Conservation (phyloP, 2,329 filamentous ascomycete species). For the Botrytis cinerea region DNA sequence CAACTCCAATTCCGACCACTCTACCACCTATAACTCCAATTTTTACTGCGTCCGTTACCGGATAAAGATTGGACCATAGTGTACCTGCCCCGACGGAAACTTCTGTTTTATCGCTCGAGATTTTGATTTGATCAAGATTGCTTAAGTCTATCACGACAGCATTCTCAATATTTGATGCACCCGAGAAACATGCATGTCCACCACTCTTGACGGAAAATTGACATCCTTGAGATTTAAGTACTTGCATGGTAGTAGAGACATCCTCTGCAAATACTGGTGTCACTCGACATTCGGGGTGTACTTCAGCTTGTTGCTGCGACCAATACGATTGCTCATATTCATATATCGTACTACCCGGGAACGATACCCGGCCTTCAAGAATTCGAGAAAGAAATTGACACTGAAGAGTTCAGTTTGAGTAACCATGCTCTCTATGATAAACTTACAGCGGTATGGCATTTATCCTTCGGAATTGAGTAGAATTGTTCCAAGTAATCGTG, state of each 20-base stretch:
- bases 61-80: slow-evolving; percentile 42
- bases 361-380: slow-evolving; percentile 29
- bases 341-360: slow-evolving; percentile 27
- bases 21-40: slow-evolving; percentile 46
- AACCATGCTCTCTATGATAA: not conserved
- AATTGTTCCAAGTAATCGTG: not conserved
- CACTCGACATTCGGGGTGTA: slow-evolving; percentile 32
- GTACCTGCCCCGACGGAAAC: slow-evolving; percentile 44
- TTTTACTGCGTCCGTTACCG: slow-evolving; percentile 33
- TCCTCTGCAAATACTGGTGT: slow-evolving; percentile 29
- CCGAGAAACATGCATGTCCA: slow-evolving; percentile 41
- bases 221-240: slow-evolving; percentile 27
- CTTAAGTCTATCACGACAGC: slow-evolving; percentile 53
- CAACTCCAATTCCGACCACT: slow-evolving; percentile 34
- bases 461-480: not conserved
- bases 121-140: slow-evolving; percentile 34
- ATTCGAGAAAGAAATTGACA: not conserved
- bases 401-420: not conserved
- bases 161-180: slow-evolving; percentile 52
- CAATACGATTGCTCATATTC: slow-evolving; percentile 40
- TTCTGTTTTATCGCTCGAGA: slow-evolving; percentile 36
- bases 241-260: slow-evolving; percentile 30
- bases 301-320: slow-evolving; percentile 32
- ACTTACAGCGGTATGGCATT: not conserved
- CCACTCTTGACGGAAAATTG: slow-evolving; percentile 36